Percentiles rank a stretch among this genome's conserved stretches.
phyloP scores from a whole-genome alignment of 345 rosid genomes.

The Populus pruinosa region DNA sequence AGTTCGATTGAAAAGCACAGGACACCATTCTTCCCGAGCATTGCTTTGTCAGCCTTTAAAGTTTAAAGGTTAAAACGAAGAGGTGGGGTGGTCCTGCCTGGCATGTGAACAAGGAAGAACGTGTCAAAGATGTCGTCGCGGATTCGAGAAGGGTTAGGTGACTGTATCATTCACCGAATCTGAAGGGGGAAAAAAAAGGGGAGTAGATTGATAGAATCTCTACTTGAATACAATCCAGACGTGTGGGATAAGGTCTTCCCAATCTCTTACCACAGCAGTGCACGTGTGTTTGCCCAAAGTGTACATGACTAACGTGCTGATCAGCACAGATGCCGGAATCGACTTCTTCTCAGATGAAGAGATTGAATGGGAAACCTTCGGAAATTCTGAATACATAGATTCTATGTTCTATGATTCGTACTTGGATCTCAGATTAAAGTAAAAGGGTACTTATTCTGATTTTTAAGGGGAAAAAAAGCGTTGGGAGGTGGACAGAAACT shows the following conservation, averaged over 20 bases:
- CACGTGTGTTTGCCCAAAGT: not conserved
- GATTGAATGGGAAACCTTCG: not conserved
- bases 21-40: not conserved
- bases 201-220: not conserved
- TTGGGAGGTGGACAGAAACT: too few relatives aligned
- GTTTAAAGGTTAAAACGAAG: not conserved
- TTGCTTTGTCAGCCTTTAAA: not conserved
- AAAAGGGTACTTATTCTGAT: too few relatives aligned
- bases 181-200: not conserved
- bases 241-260: not conserved
- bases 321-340: not conserved
- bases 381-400: not conserved
- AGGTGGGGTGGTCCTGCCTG: slow-evolving; percentile 3
- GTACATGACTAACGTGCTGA: not conserved
- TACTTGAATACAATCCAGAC: not conserved
- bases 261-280: not conserved
- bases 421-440: not conserved
- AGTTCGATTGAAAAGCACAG: not conserved
- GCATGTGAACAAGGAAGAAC: not conserved
- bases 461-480: too few relatives aligned
- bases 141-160: not conserved
- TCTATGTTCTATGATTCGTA: not conserved
- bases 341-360: not conserved
- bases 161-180: not conserved
- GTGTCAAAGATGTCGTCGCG: slow-evolving; percentile 18